Conservation (phyloP, 441 rosid species). For the Dalechampia spathulata region DNA sequence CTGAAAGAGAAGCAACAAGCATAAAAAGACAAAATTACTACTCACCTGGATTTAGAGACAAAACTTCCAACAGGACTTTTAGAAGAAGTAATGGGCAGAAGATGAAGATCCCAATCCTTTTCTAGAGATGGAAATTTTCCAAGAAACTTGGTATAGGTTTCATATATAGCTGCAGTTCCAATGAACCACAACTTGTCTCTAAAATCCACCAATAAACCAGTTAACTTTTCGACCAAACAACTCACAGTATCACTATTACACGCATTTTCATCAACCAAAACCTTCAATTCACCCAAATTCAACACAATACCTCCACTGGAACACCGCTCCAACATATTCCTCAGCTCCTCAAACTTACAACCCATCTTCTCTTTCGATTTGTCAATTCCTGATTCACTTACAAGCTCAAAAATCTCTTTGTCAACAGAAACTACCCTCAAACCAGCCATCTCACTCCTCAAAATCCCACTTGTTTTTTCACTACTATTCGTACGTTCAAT, state of each 20-base stretch:
- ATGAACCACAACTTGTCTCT: slow-evolving; percentile 51
- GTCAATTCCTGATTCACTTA: slow-evolving; percentile 20
- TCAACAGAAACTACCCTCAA: slow-evolving; percentile 36
- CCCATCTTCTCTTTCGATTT: slow-evolving; percentile 13
- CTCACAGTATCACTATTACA: slow-evolving; percentile 19
- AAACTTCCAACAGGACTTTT: slow-evolving; percentile 32
- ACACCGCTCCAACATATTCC: slow-evolving; percentile 20
- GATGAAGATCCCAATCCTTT: slow-evolving; percentile 70
- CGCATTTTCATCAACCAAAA: slow-evolving; percentile 23
- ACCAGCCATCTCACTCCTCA: slow-evolving; percentile 36
- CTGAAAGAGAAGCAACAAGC: not conserved
- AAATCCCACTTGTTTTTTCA: slow-evolving; percentile 24
- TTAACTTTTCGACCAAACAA: slow-evolving; percentile 36
- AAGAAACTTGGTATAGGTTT: slow-evolving; percentile 43
- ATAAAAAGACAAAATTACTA: not conserved
- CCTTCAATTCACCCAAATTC: slow-evolving; percentile 58
- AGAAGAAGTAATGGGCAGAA: slow-evolving; percentile 56
- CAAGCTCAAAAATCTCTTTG: slow-evolving; percentile 31
- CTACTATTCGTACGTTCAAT: slow-evolving; percentile 31
- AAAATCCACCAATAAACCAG: slow-evolving; percentile 36
- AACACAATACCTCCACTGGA: slow-evolving; percentile 36
- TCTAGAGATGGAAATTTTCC: slow-evolving; percentile 47
- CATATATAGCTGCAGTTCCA: slow-evolving; percentile 48
- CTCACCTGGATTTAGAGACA: slow-evolving; percentile 59
- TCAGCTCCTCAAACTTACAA: slow-evolving; percentile 34